These are phyloP conservation scores for Magnusiomyces tetraspermus DNA, from an alignment of 1,139 yeast species.

Conservation along the genomic window DNA sequence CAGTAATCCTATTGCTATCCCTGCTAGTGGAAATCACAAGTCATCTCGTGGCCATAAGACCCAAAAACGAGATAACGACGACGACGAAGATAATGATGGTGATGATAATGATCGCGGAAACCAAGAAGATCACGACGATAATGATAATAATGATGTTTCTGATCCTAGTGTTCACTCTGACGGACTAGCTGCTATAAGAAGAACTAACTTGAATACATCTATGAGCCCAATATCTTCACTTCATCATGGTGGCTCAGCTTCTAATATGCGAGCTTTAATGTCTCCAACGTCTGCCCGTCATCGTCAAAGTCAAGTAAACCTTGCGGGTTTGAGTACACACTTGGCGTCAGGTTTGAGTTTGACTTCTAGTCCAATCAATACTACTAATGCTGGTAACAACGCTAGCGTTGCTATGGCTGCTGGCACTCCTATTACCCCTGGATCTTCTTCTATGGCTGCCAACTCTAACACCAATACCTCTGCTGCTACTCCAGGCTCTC, in stretches of 20 bases:
- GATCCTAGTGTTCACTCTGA: no score
- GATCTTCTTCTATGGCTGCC: no score
- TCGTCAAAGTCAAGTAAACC: background rate
- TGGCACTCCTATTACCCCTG: no score
- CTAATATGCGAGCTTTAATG: background rate
- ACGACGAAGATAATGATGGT: background rate
- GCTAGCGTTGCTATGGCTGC: no score
- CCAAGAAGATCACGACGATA: background rate
- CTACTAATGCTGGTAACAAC: background rate
- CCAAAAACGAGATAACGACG: background rate
- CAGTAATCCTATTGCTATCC: slow-evolving; percentile 2
- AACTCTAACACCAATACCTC: background rate
- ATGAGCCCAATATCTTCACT: background rate
- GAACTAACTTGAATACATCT: no score
- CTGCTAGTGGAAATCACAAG: background rate
- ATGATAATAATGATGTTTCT: no score
- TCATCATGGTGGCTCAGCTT: background rate
- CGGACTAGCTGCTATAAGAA: no score
- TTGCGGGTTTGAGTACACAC: background rate
- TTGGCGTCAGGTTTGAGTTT: background rate
- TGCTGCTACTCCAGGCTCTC: background rate
- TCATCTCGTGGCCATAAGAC: background rate
- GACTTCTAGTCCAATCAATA: background rate
- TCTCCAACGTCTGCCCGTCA: background rate
- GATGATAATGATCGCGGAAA: no score